These are phyloP conservation scores for Epicoccum sorghinum DNA, from an alignment of 2,329 filamentous ascomycete species.

Conservation along the genomic window DNA sequence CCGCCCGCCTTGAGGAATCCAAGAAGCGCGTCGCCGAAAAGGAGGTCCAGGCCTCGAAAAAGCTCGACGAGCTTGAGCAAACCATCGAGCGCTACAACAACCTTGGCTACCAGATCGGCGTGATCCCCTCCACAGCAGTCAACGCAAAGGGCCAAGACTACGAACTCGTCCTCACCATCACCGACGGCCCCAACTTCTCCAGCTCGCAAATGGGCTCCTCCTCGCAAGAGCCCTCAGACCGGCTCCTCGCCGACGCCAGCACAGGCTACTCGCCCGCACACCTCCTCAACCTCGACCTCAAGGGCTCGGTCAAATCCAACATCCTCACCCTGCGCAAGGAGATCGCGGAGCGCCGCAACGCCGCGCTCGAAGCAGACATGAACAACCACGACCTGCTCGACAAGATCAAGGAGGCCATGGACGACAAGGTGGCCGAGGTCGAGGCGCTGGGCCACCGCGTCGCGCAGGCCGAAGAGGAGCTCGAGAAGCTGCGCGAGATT, in stretches of 20 bases:
- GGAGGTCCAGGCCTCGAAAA: conserved; percentile 83
- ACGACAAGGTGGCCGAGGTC: conserved; percentile 92
- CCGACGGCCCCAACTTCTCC: conserved; percentile 75
- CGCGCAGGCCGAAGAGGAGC: conserved; percentile 87
- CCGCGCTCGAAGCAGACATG: conserved; percentile 87
- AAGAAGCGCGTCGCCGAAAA: conserved; percentile 84
- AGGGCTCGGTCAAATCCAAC: conserved; percentile 78
- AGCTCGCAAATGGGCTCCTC: conserved; percentile 57
- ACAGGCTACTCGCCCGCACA: conserved; percentile 91
- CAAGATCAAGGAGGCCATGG: conserved; percentile 93
- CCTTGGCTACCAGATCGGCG: conserved; percentile 87
- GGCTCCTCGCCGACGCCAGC: conserved; percentile 78
- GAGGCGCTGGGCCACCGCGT: conserved; percentile 89
- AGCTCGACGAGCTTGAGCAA: conserved; percentile 90
- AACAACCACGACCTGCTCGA: conserved; percentile 93
- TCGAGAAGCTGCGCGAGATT: conserved; percentile 88
- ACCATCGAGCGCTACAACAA: conserved; percentile 92
- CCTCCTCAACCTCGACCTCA: conserved; percentile 85
- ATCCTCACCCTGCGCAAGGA: conserved; percentile 83
- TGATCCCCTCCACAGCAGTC: conserved; percentile 82
- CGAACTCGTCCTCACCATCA: conserved; percentile 83
- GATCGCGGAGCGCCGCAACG: conserved; percentile 84
- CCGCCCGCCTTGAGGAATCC: conserved; percentile 78
- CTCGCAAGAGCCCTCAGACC: conserved; percentile 63
- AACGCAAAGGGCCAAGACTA: conserved; percentile 87